Evolutionary conservation across 2,329 filamentous ascomycete species (phyloP), one percentile per base, ranked within the genome.

Genomic region (Seiridium cupressi): DNA sequence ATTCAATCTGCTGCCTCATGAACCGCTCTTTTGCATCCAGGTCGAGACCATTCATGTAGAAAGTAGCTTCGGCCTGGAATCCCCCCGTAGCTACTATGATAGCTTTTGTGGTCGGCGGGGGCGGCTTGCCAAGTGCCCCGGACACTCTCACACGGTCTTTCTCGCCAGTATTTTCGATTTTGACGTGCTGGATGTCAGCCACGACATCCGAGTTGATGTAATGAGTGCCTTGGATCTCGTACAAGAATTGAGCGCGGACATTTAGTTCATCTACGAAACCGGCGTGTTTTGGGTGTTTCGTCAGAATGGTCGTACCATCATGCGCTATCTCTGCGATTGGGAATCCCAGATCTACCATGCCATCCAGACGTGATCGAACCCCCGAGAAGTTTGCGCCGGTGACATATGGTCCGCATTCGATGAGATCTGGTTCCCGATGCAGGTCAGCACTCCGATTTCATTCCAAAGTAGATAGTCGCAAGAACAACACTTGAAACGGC

Each of bases 311-410:
- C 3, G 8, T 26, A 18, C 60, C 62, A 11, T 56, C 40, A 32
- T 36, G 8, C 4, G 32, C 42, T 4, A 62, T 55, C 13, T 60
- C 56, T 1, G 53, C 62, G 36, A 63, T 62, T 6, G 56, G 56
- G 18, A 55, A 62, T 13, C 60, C 67, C 60, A 70, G 77, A 42
- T 61, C 38, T 18, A 47, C 66, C 13, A 82, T 3, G 6, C 26
- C 31, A 32, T 44, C 53, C 9, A 44, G 58, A 11, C 18, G 40
- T 13, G 13, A 77, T 72, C 58, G 76, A 73, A 60, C 76, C 0
- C 78, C 79, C 0, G 77, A 71, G 60, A 81, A 81, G 54, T 81
- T 81, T 0, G 70, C 74, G 0, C 79, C 79, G 3, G 77, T 79
- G 8, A 57, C 32, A 62, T 81, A 82, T 1, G 75, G 69, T 5